Evolutionary conservation across 306 rosid genomes (phyloP).

Genomic region (Sphenostylis stenocarpa): DNA sequence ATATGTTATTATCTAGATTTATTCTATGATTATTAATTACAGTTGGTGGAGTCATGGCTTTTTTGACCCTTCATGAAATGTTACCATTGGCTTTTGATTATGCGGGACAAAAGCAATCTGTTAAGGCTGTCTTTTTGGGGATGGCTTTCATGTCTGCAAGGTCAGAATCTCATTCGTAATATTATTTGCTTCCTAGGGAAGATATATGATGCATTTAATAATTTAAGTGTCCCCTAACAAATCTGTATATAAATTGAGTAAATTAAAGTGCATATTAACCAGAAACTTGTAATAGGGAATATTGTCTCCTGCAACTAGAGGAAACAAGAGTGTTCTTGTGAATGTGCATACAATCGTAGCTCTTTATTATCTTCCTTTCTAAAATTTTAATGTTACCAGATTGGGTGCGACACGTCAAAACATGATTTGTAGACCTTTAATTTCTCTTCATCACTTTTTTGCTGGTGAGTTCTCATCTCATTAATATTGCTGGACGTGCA

Average conservation of each 20-base stretch:
- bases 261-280: slow-evolving; percentile 16
- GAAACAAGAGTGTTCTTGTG: not conserved
- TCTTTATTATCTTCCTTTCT: slow-evolving; percentile 13
- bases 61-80: slow-evolving; percentile 95
- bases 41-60: slow-evolving; percentile 99
- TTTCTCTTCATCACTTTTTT: slow-evolving; percentile 4
- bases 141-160: slow-evolving; percentile 99
- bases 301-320: too few relatives aligned
- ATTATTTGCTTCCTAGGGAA: not conserved
- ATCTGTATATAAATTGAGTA: not conserved
- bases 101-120: slow-evolving; percentile 91
- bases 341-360: not conserved
- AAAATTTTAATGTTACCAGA: not conserved
- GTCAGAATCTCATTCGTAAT: slow-evolving; percentile 40
- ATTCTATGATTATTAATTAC: slow-evolving; percentile 20
- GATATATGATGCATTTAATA: slow-evolving; percentile 1
- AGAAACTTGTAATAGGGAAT: not conserved
- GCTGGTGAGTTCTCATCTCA: not conserved
- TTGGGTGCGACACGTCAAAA: not conserved
- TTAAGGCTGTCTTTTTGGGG: slow-evolving; percentile 89
- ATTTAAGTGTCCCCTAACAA: not conserved
- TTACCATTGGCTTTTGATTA: slow-evolving; percentile 92
- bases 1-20: not conserved
- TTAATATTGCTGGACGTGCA: slow-evolving; percentile 49
- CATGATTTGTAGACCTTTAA: not conserved